phyloP scores from a whole-genome alignment of 1,284 basidiomycete genomes.

The Boletus calvinii region DNA sequence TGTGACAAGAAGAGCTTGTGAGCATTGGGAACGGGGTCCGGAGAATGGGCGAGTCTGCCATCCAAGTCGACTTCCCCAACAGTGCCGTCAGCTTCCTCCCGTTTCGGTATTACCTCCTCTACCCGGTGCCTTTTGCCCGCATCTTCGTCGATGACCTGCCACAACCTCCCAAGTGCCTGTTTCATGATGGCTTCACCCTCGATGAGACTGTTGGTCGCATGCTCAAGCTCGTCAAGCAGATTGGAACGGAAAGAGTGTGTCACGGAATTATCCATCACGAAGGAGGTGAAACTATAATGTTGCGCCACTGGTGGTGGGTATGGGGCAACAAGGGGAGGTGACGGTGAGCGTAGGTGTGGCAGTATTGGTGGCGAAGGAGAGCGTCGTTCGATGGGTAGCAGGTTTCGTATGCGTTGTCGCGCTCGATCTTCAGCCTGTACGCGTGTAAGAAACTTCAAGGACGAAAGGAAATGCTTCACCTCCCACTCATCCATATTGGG shows the following conservation, averaged over 20 bases:
- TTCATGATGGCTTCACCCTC: conserved; percentile 73
- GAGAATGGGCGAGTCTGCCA: conserved; percentile 54
- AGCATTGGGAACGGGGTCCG: conserved; percentile 59
- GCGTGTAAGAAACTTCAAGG: conserved; percentile 15
- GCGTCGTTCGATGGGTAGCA: conserved; percentile 57
- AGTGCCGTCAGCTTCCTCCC: conserved; percentile 61
- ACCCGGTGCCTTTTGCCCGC: conserved; percentile 37
- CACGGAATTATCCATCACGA: conserved; percentile 79
- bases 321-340: conserved; percentile 61
- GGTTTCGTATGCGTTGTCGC: conserved; percentile 67
- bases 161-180: conserved; percentile 70
- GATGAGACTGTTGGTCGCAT: conserved; percentile 74
- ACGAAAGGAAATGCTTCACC: conserved; percentile 42
- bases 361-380: conserved; percentile 58
- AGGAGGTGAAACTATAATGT: conserved; percentile 75
- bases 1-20: conserved; percentile 67
- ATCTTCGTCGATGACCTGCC: conserved; percentile 76
- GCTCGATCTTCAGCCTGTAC: conserved; percentile 73
- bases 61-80: conserved; percentile 50
- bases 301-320: conserved; percentile 64
- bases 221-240: conserved; percentile 72
- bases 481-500: conserved; percentile 80
- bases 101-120: conserved; percentile 57
- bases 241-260: conserved; percentile 77
- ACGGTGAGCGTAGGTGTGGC: conserved; percentile 58